Evolutionary conservation across 495 filamentous ascomycete species (phyloP).

Genomic region (Astrothelium macrocarpum): DNA sequence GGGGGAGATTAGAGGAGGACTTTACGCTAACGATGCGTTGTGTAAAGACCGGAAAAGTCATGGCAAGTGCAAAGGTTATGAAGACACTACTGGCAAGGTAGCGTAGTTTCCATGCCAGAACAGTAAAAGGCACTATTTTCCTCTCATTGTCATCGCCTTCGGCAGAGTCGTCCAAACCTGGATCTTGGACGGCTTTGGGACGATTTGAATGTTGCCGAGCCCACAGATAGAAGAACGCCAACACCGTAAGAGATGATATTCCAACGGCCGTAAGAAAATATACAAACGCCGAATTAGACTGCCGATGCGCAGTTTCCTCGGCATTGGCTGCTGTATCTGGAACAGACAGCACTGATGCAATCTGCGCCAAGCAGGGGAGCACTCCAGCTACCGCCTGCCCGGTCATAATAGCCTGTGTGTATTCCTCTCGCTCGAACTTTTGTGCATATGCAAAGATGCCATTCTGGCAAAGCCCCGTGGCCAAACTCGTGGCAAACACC

Average conservation of each 20-base stretch:
- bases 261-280: slow-evolving; percentile 86
- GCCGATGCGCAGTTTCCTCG: slow-evolving; percentile 12
- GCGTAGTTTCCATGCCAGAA: slow-evolving; percentile 61
- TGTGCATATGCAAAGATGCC: slow-evolving; percentile 87
- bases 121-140: slow-evolving; percentile 54
- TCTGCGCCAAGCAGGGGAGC: slow-evolving; percentile 76
- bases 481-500: slow-evolving; percentile 68
- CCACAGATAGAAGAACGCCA: slow-evolving; percentile 54
- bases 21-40: slow-evolving; percentile 58
- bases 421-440: slow-evolving; percentile 70
- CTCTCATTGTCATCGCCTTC: slow-evolving; percentile 38
- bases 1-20: slow-evolving; percentile 37
- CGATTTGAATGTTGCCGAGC: slow-evolving; percentile 30
- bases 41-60: slow-evolving; percentile 93
- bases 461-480: slow-evolving; percentile 82
- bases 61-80: slow-evolving; percentile 70
- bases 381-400: slow-evolving; percentile 91
- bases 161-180: slow-evolving; percentile 24
- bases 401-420: slow-evolving; percentile 93
- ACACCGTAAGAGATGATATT: slow-evolving; percentile 46
- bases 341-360: slow-evolving; percentile 67
- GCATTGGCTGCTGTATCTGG: slow-evolving; percentile 28
- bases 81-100: slow-evolving; percentile 64
- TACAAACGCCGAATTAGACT: slow-evolving; percentile 64
- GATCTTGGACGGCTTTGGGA: background rate